These are phyloP conservation scores for Rhinocladiella similis DNA, from an alignment of 2,329 filamentous ascomycete genomes.

Conservation along the genomic window DNA sequence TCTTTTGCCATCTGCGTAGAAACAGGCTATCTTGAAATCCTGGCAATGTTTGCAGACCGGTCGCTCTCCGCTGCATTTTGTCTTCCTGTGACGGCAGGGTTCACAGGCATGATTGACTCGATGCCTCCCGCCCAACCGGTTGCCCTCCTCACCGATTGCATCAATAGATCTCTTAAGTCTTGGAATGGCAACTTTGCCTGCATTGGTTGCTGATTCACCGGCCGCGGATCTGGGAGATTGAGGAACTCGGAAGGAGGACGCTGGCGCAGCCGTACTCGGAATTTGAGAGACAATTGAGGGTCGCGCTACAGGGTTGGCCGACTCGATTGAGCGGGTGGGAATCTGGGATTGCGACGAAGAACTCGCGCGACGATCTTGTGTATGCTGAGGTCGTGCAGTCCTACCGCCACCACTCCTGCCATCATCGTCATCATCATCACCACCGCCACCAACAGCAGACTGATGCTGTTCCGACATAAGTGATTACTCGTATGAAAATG, in stretches of 20 bases:
- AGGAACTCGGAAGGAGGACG: conserved; percentile 22
- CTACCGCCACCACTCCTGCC: neutral
- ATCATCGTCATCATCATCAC: too few species aligned
- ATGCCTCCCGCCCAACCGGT: conserved; percentile 24
- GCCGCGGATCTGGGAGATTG: conserved; percentile 19
- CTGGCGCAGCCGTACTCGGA: conserved; percentile 7
- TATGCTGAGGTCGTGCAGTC: neutral
- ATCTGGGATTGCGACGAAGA: conserved; percentile 11
- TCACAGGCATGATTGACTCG: conserved; percentile 41
- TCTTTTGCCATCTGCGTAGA: conserved; percentile 45
- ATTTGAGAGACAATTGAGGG: conserved; percentile 4
- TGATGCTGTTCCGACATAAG: conserved; percentile 8
- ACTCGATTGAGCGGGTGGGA: conserved; percentile 18
- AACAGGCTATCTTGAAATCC: conserved; percentile 39
- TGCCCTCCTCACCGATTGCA: conserved; percentile 10
- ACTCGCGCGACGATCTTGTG: conserved; percentile 3
- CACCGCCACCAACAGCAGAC: too few species aligned
- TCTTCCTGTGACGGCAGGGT: conserved; percentile 43
- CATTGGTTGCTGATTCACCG: conserved; percentile 15
- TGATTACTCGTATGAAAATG: neutral
- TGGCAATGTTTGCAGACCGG: conserved; percentile 43
- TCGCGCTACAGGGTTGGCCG: conserved; percentile 2
- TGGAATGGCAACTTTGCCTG: conserved; percentile 34
- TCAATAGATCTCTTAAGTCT: conserved; percentile 31
- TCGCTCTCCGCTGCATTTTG: conserved; percentile 46